Percentiles rank a stretch among this genome's conserved stretches.
Conservation (phyloP, 2,329 filamentous ascomycete species). For the Talaromyces piceae region DNA sequence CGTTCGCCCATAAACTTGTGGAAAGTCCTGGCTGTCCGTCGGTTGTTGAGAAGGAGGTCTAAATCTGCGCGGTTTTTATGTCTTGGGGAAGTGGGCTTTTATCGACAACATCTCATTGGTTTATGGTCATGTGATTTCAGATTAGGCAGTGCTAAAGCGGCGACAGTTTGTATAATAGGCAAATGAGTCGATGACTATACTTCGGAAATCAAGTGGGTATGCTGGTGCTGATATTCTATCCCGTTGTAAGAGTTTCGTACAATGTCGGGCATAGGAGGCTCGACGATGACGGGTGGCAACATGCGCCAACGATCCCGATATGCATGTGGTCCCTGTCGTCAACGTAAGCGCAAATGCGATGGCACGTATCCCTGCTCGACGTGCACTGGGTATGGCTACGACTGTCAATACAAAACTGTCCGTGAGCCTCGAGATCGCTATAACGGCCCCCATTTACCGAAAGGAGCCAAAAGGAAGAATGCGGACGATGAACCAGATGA, state of each 20-base stretch:
- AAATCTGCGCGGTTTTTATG: neutral
- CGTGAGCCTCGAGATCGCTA: neutral
- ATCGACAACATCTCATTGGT: neutral
- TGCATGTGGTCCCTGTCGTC: conserved; percentile 13
- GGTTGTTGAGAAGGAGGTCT: neutral
- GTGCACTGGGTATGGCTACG: conserved; percentile 13
- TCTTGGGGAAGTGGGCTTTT: neutral
- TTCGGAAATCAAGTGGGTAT: neutral
- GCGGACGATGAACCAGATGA: conserved; percentile 7
- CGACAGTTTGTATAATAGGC: neutral
- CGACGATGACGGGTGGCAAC: conserved; percentile 3
- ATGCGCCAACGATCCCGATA: conserved; percentile 13
- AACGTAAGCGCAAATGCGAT: conserved; percentile 14
- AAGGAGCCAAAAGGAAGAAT: conserved; percentile 1
- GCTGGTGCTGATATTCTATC: neutral
- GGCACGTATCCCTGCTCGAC: conserved; percentile 12
- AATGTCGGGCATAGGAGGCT: neutral
- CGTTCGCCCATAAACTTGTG: neutral
- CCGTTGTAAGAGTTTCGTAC: neutral
- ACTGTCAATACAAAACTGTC: conserved; percentile 5
- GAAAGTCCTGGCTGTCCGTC: neutral
- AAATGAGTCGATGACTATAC: neutral
- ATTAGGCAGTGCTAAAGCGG: neutral
- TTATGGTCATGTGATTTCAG: neutral
- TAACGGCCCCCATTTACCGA: neutral